Percentiles rank a stretch among this genome's conserved stretches.
phyloP scores from a whole-genome alignment of 108 stramenopile species.

The Fistulifera solaris region DNA sequence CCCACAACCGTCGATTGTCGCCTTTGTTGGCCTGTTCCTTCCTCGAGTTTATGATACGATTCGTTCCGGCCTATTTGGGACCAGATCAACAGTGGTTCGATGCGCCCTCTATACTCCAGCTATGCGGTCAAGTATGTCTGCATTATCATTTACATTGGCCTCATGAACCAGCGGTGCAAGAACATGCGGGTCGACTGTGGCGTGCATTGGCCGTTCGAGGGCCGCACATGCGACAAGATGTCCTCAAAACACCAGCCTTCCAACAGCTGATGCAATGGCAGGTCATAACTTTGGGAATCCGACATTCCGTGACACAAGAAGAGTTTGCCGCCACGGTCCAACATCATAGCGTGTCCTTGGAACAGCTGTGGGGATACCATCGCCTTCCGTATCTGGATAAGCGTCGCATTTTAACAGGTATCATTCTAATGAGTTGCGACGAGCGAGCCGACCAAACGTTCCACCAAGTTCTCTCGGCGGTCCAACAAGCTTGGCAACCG shows the following conservation, averaged over 20 bases:
- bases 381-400: constrained; percentile 65
- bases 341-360: constrained; percentile 3
- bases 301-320: constrained; percentile 38
- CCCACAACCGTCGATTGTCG: constrained; percentile 49
- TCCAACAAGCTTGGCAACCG: constrained; percentile 1
- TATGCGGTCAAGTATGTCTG: constrained; percentile 55
- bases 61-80: constrained; percentile 67
- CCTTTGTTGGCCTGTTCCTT: constrained; percentile 69
- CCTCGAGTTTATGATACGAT: constrained; percentile 70
- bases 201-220: constrained; percentile 49
- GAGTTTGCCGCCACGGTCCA: constrained; percentile 35
- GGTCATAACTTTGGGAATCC: constrained; percentile 50
- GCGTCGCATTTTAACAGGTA: constrained; percentile 44
- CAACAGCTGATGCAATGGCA: constrained; percentile 51
- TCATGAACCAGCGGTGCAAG: constrained; percentile 67
- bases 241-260: constrained; percentile 51
- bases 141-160: constrained; percentile 83
- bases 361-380: constrained; percentile 52
- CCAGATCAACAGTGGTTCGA: constrained; percentile 49
- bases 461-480: constrained; percentile 39
- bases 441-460: constrained; percentile 47
- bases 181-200: constrained; percentile 40
- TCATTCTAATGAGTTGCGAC: constrained; percentile 53
- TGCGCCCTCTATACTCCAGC: constrained; percentile 42
- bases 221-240: constrained; percentile 29